A percentile compares a stretch with the other conserved stretches of the same genome.
Conservation (phyloP, 495 filamentous ascomycete species). For the Evernia prunastri region DNA sequence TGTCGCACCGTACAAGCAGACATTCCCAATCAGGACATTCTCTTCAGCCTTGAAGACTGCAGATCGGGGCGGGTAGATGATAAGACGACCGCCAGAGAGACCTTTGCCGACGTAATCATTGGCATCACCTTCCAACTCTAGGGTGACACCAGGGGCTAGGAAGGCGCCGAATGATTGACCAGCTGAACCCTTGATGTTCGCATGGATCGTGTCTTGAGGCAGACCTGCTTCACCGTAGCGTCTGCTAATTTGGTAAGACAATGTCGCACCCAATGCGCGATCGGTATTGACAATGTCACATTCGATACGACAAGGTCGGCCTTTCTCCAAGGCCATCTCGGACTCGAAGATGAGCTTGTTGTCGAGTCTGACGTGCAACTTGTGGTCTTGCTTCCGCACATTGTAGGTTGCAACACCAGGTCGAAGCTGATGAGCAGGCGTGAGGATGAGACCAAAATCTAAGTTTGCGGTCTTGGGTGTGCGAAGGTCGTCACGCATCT, state of each 20-base stretch:
- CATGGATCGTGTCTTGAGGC: conserved; percentile 91
- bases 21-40: conserved; percentile 94
- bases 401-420: conserved; percentile 98
- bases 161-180: conserved; percentile 97
- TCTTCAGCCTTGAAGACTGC: conserved; percentile 97
- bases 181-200: conserved; percentile 97
- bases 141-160: conserved; percentile 88
- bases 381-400: conserved; percentile 96
- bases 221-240: conserved; percentile 85
- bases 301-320: conserved; percentile 89
- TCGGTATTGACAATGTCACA: conserved; percentile 99
- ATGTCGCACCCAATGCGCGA: conserved; percentile 85
- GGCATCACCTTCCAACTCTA: conserved; percentile 94
- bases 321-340: conserved; percentile 93
- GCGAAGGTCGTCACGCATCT: conserved; percentile 81
- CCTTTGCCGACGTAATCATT: conserved; percentile 99
- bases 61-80: conserved; percentile 90
- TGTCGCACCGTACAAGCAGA: conserved; percentile 95
- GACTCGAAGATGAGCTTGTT: conserved; percentile 99
- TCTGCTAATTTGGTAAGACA: conserved; percentile 95
- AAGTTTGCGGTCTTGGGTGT: conserved; percentile 88
- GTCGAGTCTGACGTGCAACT: conserved; percentile 87
- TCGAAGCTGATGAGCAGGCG: conserved; percentile 90
- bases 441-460: conserved; percentile 91
- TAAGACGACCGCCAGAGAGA: conserved; percentile 89